These are phyloP conservation scores for Nelumbo lutea DNA, from an alignment of 164 flowering plant genomes.

Conservation along the genomic window DNA sequence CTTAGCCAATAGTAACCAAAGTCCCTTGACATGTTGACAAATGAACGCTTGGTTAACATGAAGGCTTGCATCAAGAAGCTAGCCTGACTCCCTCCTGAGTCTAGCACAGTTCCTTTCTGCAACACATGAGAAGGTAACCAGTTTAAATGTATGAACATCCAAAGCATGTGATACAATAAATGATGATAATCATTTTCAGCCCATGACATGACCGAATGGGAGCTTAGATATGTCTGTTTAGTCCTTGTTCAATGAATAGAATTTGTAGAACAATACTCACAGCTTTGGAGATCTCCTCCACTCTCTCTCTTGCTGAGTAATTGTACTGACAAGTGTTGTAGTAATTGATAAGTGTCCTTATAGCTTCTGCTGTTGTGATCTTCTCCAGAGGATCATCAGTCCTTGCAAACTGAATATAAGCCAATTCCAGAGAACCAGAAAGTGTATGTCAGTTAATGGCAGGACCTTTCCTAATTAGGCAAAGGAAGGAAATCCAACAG, in stretches of 20 bases:
- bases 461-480: not conserved
- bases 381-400: slow-evolving; percentile 83
- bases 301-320: slow-evolving; percentile 50
- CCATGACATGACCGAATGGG: too few relatives aligned
- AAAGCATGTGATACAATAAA: not conserved
- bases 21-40: slow-evolving; percentile 92
- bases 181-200: not conserved
- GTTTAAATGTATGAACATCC: not conserved
- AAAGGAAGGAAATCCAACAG: not conserved
- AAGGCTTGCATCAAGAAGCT: slow-evolving; percentile 83
- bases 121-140: slow-evolving; percentile 2
- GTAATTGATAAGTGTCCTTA: slow-evolving; percentile 43
- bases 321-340: slow-evolving; percentile 59
- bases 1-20: slow-evolving; percentile 97
- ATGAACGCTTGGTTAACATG: slow-evolving; percentile 81
- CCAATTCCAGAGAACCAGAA: not conserved
- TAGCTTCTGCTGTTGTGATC: slow-evolving; percentile 83
- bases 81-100: slow-evolving; percentile 90
- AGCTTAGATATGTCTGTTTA: too few relatives aligned
- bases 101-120: slow-evolving; percentile 92
- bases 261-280: slow-evolving; percentile 37
- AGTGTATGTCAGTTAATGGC: not conserved
- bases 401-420: slow-evolving; percentile 50
- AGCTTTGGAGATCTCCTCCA: slow-evolving; percentile 73
- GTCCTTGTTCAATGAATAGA: not conserved